Evolutionary conservation across 768 basidiomycete species (phyloP), one percentile per base, ranked within the genome.

Genomic region (Russula virescens): DNA sequence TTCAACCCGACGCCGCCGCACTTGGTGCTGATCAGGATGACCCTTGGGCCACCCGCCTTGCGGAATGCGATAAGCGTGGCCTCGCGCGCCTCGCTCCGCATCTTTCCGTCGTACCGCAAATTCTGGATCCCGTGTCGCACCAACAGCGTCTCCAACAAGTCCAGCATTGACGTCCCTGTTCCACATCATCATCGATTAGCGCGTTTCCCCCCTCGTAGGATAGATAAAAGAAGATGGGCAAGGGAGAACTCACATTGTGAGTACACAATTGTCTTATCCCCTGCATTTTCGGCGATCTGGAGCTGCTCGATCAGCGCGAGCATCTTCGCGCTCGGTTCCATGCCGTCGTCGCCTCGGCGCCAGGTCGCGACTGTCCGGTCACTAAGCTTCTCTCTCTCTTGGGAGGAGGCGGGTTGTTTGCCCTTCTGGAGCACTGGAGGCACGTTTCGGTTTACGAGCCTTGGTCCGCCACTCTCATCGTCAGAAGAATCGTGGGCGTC

Each of bases 271-370:
- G 81, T 82, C 77, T 89, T 89, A 70, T 89, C 87, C 0, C 84
- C 85, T 5, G 76, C 78, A 10, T 68, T 64, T 16, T 84, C 82
- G 81, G 82, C 84, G 60, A 84, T 76, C 67, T 82, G 79, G 66
- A 92, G 74, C 50, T 82, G 75, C 2, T 78, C 71, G 21, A 89
- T 72, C 68, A 86, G 71, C 31, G 77, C 78, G 25, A 80, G 52
- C 86, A 89, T 89, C 77, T 88, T 89, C 10, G 85, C 76, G 69
- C 84, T 86, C 9, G 85, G 78, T 70, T 87, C 84, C 63, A 87
- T 69, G 70, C 84, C 80, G 62, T 82, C 80, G 65, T 84, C 84
- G 26, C 81, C 84, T 51, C 77, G 78, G n/a, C 75, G 69, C 85
- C 85, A 87, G 14, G 79, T 80, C 1, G 77, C 77, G 40, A 86